Percentiles rank a stretch among this genome's conserved stretches.
These are phyloP conservation scores for Penicillium brevicompactum DNA, from an alignment of 2,329 filamentous ascomycete species.

Conservation along the genomic window DNA sequence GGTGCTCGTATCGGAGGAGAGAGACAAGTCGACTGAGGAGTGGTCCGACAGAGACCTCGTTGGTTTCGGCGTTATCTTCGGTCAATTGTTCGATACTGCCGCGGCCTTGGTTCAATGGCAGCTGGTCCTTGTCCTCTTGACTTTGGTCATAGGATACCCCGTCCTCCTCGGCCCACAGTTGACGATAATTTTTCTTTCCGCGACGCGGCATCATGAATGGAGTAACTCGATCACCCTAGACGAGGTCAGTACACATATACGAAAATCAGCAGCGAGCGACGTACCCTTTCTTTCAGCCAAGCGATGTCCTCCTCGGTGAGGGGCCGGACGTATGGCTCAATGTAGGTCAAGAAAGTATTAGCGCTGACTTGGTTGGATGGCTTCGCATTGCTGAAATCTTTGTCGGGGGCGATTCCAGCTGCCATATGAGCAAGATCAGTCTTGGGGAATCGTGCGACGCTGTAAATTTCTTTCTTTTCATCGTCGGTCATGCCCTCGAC, in stretches of 20 bases:
- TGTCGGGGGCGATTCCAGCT: conserved; percentile 85
- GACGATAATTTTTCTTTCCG: conserved; percentile 81
- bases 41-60: conserved; percentile 85
- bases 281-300: conserved; percentile 79
- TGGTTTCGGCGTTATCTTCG: conserved; percentile 83
- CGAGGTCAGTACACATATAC: conserved; percentile 9
- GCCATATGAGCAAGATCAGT: conserved; percentile 82
- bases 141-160: conserved; percentile 72
- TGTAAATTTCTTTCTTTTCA: conserved; percentile 85
- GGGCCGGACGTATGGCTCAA: conserved; percentile 87
- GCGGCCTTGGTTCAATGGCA: conserved; percentile 78
- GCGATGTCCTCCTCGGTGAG: conserved; percentile 92
- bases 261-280: conserved; percentile 16
- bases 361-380: conserved; percentile 93
- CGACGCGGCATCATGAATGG: conserved; percentile 86
- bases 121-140: conserved; percentile 63
- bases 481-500: conserved; percentile 76
- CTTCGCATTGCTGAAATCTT: conserved; percentile 93
- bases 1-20: conserved; percentile 74
- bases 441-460: conserved; percentile 79
- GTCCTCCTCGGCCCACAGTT: conserved; percentile 94
- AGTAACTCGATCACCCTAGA: conserved; percentile 71
- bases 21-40: conserved; percentile 80
- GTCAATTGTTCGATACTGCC: conserved; percentile 84
- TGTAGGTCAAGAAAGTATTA: conserved; percentile 86